Evolutionary conservation across 1,139 yeast species (phyloP), one percentile per base, ranked within the genome.

Genomic region (Nakaseomyces bracarensis): DNA sequence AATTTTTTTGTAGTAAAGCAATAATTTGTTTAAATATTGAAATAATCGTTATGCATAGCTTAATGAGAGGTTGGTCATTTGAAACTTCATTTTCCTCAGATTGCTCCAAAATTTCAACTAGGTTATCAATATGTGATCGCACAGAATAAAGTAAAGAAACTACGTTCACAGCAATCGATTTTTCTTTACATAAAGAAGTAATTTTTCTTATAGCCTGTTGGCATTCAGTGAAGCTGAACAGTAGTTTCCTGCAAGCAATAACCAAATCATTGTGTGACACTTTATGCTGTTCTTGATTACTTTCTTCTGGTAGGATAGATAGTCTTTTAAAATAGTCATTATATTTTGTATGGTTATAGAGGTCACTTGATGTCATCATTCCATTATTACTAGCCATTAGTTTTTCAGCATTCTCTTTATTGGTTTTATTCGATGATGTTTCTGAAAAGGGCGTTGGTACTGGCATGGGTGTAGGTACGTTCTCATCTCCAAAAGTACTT

Each of bases 251-350:
- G 8, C 82, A 72, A 0, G 75, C 74, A 33, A 70, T 69, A 3
- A 77, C 65, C 1, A 77, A 59, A 8, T 68, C 60, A 35, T 57
- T 58, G 43, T 58, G 61, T 1, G 61, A 53, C 4, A 57, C 52
- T 21, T 46, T 50, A 16, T 50, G 49, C 15, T 51, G 52, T 21
- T 52, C 49, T 16, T 27, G 29, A 13, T 37, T 26, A 7, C 22
- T 31, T 43, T 68, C 71, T 51, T 80, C 91, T 20, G 79, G 82
- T 25, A 82, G 61, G 0, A 83, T 78, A 1, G 91, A 80, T 38
- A 82, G 62, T 46, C 93, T 69, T 51, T 82, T 70, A 57, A 82
- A 81, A 55, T 81, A 82, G 28, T 85, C 87, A 13, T 79, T 78
- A 41, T 77, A 73, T 57, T 72, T 72, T 46, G 60, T 51, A 39